Evolutionary conservation across 345 rosid genomes (phyloP).

Genomic region (Pistacia vera): DNA sequence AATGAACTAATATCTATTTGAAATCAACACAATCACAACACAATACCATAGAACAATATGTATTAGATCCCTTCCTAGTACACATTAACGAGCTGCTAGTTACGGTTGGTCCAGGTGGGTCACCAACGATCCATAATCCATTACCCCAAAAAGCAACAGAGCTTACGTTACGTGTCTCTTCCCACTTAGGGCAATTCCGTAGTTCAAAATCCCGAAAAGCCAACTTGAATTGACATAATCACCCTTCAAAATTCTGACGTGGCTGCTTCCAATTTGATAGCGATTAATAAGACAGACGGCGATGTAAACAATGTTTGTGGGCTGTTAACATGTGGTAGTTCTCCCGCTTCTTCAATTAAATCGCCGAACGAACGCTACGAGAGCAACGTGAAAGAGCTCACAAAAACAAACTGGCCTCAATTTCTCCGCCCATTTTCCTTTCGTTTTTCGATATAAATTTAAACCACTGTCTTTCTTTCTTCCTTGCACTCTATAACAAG

Average conservation of each 20-base stretch:
- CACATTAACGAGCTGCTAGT: neutral
- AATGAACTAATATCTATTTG: too few species aligned
- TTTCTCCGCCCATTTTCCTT: conserved; percentile 53
- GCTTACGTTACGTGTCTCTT: neutral
- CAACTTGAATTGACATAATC: neutral
- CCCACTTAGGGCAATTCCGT: neutral
- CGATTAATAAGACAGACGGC: neutral
- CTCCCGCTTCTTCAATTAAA: conserved; percentile 21
- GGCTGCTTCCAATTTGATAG: neutral
- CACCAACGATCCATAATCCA: neutral
- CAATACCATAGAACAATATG: neutral
- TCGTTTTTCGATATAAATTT: conserved; percentile 21
- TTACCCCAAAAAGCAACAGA: neutral
- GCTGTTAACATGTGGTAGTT: conserved; percentile 1
- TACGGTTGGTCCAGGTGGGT: conserved; percentile 21
- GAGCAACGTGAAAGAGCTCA: conserved; percentile 8
- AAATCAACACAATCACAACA: too few species aligned
- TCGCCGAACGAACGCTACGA: conserved; percentile 28
- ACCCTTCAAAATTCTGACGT: neutral
- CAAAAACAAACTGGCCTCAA: conserved; percentile 25
- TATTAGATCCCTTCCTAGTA: neutral
- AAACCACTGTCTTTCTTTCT: neutral
- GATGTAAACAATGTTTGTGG: conserved; percentile 29
- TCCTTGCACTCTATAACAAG: neutral
- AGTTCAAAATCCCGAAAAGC: neutral